Conservation (phyloP, 306 rosid genomes). For the Cucurbita maxima region DNA sequence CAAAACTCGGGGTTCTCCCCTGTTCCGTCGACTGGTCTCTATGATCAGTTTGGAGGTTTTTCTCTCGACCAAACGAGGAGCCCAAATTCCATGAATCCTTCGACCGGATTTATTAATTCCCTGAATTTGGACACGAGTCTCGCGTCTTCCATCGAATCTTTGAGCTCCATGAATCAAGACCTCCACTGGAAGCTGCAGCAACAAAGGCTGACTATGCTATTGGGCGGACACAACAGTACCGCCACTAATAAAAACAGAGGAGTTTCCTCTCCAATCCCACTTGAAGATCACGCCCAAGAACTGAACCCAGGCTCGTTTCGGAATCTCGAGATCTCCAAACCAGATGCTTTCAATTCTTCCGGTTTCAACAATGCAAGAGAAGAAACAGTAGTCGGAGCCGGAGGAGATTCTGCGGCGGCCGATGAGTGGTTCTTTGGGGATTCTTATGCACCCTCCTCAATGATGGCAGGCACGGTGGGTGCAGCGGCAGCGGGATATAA, state of each 20-base stretch:
- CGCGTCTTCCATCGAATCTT: constrained; percentile 76
- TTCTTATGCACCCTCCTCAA: constrained; percentile 28
- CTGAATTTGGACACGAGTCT: constrained; percentile 32
- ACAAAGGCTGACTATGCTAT: constrained; percentile 62
- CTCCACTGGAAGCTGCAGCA: constrained; percentile 96
- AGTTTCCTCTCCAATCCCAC: not conserved
- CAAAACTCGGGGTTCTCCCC: not conserved
- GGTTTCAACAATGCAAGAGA: constrained; percentile 12
- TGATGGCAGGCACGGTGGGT: constrained; percentile 10
- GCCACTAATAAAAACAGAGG: constrained; percentile 1
- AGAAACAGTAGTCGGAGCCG: constrained; percentile 4
- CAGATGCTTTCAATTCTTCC: not conserved
- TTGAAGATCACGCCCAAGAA: not conserved
- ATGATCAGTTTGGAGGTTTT: constrained; percentile 22
- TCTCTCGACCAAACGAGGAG: constrained; percentile 16
- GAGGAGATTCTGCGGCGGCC: constrained; percentile 30
- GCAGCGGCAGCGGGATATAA: constrained; percentile 26
- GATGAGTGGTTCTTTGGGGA: constrained; percentile 79
- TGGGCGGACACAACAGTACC: constrained; percentile 20
- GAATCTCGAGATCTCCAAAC: constrained; percentile 23
- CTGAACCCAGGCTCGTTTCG: constrained; percentile 16
- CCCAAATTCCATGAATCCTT: not conserved
- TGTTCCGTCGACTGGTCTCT: constrained; percentile 6
- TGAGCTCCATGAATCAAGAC: constrained; percentile 92
- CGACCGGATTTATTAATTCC: constrained; percentile 3